These are phyloP conservation scores for Nannochloris sp. DNA, from an alignment of 139 green algal genomes.

Conservation along the genomic window DNA sequence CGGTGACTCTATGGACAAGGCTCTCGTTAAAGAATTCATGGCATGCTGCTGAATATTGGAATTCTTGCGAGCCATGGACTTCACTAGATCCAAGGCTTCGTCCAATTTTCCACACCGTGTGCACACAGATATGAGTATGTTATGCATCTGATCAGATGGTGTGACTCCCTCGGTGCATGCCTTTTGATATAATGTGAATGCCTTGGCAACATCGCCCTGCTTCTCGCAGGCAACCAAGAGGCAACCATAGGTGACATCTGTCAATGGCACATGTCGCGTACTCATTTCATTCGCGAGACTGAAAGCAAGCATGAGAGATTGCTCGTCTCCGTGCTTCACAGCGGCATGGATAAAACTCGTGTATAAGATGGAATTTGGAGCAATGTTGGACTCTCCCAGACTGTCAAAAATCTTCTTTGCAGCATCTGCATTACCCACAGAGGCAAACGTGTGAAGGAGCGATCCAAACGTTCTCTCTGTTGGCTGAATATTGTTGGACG, in stretches of 20 bases:
- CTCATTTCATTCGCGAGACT: slow-evolving; percentile 37
- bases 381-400: slow-evolving; percentile 15
- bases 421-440: slow-evolving; percentile 15
- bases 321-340: neutral
- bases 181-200: slow-evolving; percentile 45
- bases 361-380: slow-evolving; percentile 36
- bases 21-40: slow-evolving; percentile 43
- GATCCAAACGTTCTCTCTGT: slow-evolving; percentile 31
- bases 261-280: slow-evolving; percentile 22
- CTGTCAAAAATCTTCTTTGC: slow-evolving; percentile 25
- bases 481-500: slow-evolving; percentile 17
- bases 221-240: slow-evolving; percentile 39
- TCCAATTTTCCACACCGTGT: slow-evolving; percentile 34
- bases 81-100: slow-evolving; percentile 53
- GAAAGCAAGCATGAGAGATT: slow-evolving; percentile 21
- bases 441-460: slow-evolving; percentile 46
- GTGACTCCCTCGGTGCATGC: slow-evolving; percentile 32
- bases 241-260: slow-evolving; percentile 52
- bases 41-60: slow-evolving; percentile 37
- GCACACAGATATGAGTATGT: slow-evolving; percentile 46
- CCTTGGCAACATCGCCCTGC: slow-evolving; percentile 21
- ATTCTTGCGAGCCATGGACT: slow-evolving; percentile 37
- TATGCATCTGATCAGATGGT: slow-evolving; percentile 45
- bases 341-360: slow-evolving; percentile 51
- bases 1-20: slow-evolving; percentile 15